Conservation (phyloP, 106 monocot genomes). For the Ottelia alismoides region DNA sequence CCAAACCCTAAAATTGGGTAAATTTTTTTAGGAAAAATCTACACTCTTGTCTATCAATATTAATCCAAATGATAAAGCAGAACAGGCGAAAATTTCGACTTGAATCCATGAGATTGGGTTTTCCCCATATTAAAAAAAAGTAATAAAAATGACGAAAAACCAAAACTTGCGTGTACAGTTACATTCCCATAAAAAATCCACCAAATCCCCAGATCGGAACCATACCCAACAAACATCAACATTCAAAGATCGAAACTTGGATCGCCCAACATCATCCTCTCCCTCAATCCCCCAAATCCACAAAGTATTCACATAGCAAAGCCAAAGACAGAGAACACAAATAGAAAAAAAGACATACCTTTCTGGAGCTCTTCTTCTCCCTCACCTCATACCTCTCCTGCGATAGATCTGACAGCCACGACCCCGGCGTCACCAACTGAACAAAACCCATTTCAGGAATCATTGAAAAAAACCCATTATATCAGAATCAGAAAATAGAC, state of each 20-base stretch:
- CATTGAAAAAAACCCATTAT: background rate
- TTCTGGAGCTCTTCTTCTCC: slow-evolving; percentile 87
- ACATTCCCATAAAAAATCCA: background rate
- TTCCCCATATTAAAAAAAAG: too few relatives aligned
- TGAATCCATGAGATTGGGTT: too few relatives aligned
- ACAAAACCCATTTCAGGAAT: slow-evolving; percentile 3
- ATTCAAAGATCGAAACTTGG: too few relatives aligned
- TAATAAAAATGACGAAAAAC: background rate
- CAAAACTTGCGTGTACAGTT: background rate
- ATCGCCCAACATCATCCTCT: too few relatives aligned
- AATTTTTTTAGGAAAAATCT: too few relatives aligned
- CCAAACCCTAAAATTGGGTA: too few relatives aligned
- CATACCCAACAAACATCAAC: background rate
- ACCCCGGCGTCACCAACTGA: slow-evolving; percentile 79
- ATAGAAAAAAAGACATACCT: slow-evolving; percentile 26
- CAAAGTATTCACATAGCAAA: background rate
- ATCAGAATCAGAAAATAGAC: background rate
- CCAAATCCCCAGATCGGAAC: background rate
- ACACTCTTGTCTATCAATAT: too few relatives aligned
- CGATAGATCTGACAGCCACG: slow-evolving; percentile 81
- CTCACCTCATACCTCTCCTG: slow-evolving; percentile 90
- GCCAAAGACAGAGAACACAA: background rate
- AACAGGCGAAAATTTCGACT: too few relatives aligned
- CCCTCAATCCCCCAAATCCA: too few relatives aligned
- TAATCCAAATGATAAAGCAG: too few relatives aligned